phyloP scores from a whole-genome alignment of 1,284 basidiomycete species.

The Clitocybe nebularis region DNA sequence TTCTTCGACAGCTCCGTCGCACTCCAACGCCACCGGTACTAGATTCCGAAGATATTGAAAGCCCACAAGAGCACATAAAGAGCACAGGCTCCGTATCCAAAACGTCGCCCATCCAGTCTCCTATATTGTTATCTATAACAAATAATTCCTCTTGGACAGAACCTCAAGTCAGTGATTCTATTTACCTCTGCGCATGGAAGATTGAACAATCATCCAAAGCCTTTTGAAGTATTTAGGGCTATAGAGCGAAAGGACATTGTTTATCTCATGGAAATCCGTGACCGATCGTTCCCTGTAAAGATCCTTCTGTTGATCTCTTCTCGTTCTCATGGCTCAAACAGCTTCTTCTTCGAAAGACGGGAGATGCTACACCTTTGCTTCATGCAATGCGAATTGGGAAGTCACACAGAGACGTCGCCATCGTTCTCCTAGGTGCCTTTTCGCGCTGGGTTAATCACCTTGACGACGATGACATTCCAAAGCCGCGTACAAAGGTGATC shows the following conservation, averaged over 20 bases:
- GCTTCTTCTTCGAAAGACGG: conserved; percentile 70
- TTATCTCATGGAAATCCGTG: conserved; percentile 76
- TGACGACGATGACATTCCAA: conserved; percentile 63
- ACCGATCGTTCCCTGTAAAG: conserved; percentile 72
- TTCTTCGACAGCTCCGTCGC: conserved; percentile 33
- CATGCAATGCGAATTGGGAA: conserved; percentile 79
- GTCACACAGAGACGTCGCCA: conserved; percentile 70
- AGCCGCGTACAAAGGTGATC: conserved; percentile 58
- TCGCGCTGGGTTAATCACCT: conserved; percentile 78
- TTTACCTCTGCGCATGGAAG: not conserved
- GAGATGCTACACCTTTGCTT: conserved; percentile 71
- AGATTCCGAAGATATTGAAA: conserved; percentile 7
- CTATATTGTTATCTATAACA: conserved; percentile 9
- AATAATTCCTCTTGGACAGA: conserved; percentile 43
- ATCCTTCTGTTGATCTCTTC: not conserved
- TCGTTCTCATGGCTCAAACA: conserved; percentile 26
- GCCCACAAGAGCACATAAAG: not conserved
- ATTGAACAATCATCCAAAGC: conserved; percentile 34
- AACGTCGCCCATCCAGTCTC: conserved; percentile 20
- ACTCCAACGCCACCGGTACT: conserved; percentile 16
- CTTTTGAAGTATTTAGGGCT: conserved; percentile 71
- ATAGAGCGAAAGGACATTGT: conserved; percentile 70
- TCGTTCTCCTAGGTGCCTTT: conserved; percentile 74
- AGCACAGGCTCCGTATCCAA: conserved; percentile 24
- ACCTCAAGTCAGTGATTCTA: conserved; percentile 47